Evolutionary conservation across 164 flowering plant species (phyloP).

Genomic region (Chimonanthus praecox): DNA sequence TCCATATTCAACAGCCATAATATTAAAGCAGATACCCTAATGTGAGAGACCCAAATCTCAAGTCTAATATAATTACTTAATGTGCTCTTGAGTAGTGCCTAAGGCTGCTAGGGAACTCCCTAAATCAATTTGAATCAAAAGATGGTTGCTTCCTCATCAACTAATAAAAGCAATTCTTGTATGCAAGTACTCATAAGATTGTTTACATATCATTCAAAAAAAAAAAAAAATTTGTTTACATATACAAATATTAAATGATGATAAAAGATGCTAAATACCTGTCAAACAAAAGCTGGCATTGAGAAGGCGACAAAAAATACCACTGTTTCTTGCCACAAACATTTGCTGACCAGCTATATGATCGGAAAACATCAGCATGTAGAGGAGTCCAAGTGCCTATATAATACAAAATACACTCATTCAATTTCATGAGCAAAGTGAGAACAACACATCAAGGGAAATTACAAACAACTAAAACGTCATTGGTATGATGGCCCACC

Average conservation of each 20-base stretch:
- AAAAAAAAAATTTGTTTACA: no score
- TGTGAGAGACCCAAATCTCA: neutral
- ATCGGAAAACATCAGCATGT: slow-evolving; percentile 98
- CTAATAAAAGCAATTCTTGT: neutral
- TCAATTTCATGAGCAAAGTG: neutral
- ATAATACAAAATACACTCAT: neutral
- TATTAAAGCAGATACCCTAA: neutral
- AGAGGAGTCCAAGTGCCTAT: slow-evolving; percentile 99
- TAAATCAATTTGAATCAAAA: neutral
- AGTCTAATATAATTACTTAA: neutral
- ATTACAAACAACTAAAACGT: neutral
- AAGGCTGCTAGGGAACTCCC: neutral
- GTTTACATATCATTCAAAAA: neutral
- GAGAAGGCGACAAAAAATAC: slow-evolving; percentile 80
- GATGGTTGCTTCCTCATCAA: neutral
- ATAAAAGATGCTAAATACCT: slow-evolving; percentile 33
- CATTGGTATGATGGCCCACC: neutral
- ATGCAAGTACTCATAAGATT: neutral
- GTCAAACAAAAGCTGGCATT: slow-evolving; percentile 75
- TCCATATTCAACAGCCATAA: neutral
- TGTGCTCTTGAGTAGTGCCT: no score
- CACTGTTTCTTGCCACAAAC: slow-evolving; percentile 88
- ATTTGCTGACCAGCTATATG: slow-evolving; percentile 98
- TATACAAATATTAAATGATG: neutral
- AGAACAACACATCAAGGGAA: neutral